These are phyloP conservation scores for Annulohypoxylon nitens DNA, from an alignment of 495 filamentous ascomycete species.

Conservation along the genomic window DNA sequence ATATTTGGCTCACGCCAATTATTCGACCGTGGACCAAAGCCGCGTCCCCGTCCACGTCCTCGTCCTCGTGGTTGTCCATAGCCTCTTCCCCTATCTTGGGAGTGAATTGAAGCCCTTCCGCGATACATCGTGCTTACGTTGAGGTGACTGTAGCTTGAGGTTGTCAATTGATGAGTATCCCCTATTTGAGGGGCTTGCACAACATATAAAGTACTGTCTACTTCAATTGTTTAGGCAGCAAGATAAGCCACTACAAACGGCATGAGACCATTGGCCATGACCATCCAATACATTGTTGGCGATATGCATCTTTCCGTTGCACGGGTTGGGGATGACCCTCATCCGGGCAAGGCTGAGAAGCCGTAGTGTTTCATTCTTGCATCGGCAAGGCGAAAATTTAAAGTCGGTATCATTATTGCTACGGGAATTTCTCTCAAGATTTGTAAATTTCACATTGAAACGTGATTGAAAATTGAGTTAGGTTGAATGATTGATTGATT, in stretches of 20 bases:
- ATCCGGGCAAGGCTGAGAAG: not conserved
- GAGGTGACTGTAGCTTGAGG: not conserved
- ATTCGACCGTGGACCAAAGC: not conserved
- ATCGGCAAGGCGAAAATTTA: not conserved
- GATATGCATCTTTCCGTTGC: constrained; percentile 18
- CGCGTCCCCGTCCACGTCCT: constrained; percentile 12
- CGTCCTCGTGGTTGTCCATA: not conserved
- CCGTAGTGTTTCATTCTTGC: not conserved
- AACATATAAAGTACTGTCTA: not conserved
- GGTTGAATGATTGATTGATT: too few species aligned
- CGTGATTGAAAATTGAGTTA: not conserved
- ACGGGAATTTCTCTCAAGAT: not conserved
- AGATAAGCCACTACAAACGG: not conserved
- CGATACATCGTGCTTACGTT: constrained; percentile 22
- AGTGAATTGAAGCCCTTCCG: constrained; percentile 21
- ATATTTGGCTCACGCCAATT: constrained; percentile 4
- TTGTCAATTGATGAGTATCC: constrained; percentile 2
- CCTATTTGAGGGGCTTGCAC: not conserved
- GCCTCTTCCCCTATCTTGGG: not conserved
- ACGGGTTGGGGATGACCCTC: not conserved
- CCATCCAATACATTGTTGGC: constrained; percentile 5
- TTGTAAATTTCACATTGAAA: not conserved
- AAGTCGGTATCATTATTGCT: not conserved
- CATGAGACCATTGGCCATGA: not conserved
- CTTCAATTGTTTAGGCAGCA: not conserved